Percentiles rank a stretch among this genome's conserved stretches.
Conservation (phyloP, 2,329 filamentous ascomycete species). For the Fusarium tanahbumbuense region DNA sequence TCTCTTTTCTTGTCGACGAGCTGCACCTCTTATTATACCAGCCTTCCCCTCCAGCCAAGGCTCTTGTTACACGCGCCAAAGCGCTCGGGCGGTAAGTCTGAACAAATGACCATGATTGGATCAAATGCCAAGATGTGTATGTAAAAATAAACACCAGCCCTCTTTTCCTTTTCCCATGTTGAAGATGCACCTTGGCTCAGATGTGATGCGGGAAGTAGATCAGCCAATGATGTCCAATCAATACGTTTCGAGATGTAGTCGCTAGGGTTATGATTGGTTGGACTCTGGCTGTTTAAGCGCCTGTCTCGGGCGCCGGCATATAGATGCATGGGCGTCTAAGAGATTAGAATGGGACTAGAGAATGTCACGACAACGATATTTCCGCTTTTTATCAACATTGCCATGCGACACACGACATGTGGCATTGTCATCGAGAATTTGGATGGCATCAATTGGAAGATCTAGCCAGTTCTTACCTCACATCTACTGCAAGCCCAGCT, state of each 20-base stretch:
- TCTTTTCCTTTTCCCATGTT: conserved; percentile 22
- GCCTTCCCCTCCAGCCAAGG: conserved; percentile 18
- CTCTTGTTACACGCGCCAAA: conserved; percentile 21
- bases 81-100: conserved; percentile 25
- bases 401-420: conserved; percentile 25
- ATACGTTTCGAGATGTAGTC: conserved; percentile 4
- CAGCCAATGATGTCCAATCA: conserved; percentile 30
- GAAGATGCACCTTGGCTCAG: conserved; percentile 24
- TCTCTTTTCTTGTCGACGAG: conserved; percentile 28
- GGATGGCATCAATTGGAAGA: not conserved
- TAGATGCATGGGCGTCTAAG: conserved; percentile 33
- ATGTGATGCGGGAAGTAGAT: conserved; percentile 33
- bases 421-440: not conserved
- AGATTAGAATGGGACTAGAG: conserved; percentile 9
- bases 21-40: conserved; percentile 46
- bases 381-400: conserved; percentile 13
- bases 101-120: conserved; percentile 27
- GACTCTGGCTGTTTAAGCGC: conserved; percentile 33
- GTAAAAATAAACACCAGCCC: conserved; percentile 36
- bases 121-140: conserved; percentile 22
- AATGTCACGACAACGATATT: conserved; percentile 17
- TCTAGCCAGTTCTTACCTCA: not conserved
- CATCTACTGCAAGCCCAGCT: not conserved
- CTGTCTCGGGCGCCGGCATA: conserved; percentile 36
- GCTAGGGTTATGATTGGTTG: conserved; percentile 33